A percentile compares a stretch with the other conserved stretches of the same genome.
Conservation (phyloP, 2,329 filamentous ascomycete genomes). For the Ophiostoma perfectum region DNA sequence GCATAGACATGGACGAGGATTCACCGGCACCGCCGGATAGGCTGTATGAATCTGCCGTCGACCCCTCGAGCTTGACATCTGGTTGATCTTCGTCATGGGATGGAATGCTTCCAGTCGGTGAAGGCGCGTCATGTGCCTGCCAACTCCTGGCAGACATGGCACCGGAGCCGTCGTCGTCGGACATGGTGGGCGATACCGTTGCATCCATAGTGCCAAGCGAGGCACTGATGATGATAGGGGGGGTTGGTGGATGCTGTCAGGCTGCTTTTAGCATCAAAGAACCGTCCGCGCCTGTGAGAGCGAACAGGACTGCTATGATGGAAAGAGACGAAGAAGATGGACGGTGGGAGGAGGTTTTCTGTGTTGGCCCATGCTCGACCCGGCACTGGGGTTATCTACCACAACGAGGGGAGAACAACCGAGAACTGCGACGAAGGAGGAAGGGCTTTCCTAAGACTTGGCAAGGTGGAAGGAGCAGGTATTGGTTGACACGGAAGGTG, state of each 20-base stretch:
- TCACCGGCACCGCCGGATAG: slow-evolving; percentile 29
- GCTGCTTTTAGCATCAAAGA: too few relatives aligned
- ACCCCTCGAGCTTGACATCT: slow-evolving; percentile 21
- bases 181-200: slow-evolving; percentile 20
- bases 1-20: slow-evolving; percentile 38
- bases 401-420: slow-evolving; percentile 2
- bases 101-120: slow-evolving; percentile 16
- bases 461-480: too few relatives aligned
- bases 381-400: not conserved
- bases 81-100: slow-evolving; percentile 19
- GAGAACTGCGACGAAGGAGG: not conserved
- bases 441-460: not conserved
- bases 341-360: not conserved
- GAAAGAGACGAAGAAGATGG: not conserved
- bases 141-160: slow-evolving; percentile 22
- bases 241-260: not conserved
- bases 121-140: slow-evolving; percentile 20
- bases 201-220: slow-evolving; percentile 17
- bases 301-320: not conserved
- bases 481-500: not conserved
- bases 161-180: slow-evolving; percentile 22
- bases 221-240: too few relatives aligned
- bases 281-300: not conserved
- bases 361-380: slow-evolving; percentile 2
- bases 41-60: slow-evolving; percentile 15